Evolutionary conservation across 1,284 basidiomycete species (phyloP), one percentile per base, ranked within the genome.

Genomic region (Meira nashicola): DNA sequence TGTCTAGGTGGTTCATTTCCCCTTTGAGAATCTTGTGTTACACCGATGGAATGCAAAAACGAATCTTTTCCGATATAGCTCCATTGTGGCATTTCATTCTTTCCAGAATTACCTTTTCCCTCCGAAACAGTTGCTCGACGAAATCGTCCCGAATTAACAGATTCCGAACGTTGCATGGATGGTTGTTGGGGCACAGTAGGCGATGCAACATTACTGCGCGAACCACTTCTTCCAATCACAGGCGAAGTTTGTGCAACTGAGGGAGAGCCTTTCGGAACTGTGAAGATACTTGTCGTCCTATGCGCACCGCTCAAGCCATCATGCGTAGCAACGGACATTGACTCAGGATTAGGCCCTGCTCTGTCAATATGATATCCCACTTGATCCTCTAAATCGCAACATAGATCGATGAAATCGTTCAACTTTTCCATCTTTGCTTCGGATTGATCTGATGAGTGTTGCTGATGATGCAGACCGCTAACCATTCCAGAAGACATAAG

Each of bases 381-480:
- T n/a, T 62, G 44, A 21, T 68, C 70, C 28, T 73, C 70, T 43
- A 72, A 59, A 9, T 62, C 57, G 47, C 61, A 66, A 60, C 70
- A 72, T 50, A 66, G 56, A 39, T 64, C 58, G 15, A 71, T 54
- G 41, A 73, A 70, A 10, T 62, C 55, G 39, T 58, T 47, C 14
- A 67, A 60, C 9, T 51, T 59, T 8, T 63, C 60, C 44, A 19
- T 28, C 12, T 15, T 33, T 25, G 62, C 51, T 25, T 54, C 47
- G 8, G 51, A 23, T 14, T n/a, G 28, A 28, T 40, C 55, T 41
- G 19, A 14, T 4, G 23, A 21, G 10, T 52, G 39, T 37, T 38
- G 15, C 23, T 28, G 9, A 7, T 53, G 50, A 53, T 25, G 25
- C 14, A 10, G 6, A 37, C 5, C 55, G 15, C 58, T 39, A 11